Conservation (phyloP, 257 asterid genomes). For the Agastache rugosa region DNA sequence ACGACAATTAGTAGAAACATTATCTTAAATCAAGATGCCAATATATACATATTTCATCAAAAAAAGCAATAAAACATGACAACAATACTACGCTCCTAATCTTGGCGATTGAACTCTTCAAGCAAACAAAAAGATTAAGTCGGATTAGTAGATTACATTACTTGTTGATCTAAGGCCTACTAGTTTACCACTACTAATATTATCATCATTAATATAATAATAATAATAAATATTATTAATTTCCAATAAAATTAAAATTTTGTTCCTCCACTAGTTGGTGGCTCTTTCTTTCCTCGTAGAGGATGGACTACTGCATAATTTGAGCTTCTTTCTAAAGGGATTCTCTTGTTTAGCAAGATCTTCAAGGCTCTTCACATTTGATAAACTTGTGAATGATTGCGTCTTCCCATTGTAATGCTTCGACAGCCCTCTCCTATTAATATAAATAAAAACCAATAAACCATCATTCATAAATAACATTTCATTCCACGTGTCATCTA, state of each 20-base stretch:
- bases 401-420: slow-evolving; percentile 77
- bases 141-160: too few relatives aligned
- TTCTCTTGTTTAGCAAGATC: slow-evolving; percentile 68
- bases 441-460: neutral
- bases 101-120: neutral
- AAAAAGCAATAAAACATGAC: neutral
- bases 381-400: slow-evolving; percentile 61
- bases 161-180: too few relatives aligned
- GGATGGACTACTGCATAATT: slow-evolving; percentile 42
- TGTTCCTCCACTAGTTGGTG: slow-evolving; percentile 31
- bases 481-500: neutral
- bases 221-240: neutral
- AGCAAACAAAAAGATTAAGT: neutral
- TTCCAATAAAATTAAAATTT: slow-evolving; percentile 43
- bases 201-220: too few relatives aligned
- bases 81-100: neutral
- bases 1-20: neutral
- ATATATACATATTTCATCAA: neutral
- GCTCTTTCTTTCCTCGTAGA: slow-evolving; percentile 39
- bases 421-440: slow-evolving; percentile 69
- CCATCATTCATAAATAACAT: neutral
- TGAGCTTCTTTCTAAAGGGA: slow-evolving; percentile 64
- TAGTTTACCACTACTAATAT: too few relatives aligned
- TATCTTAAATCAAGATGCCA: too few relatives aligned
- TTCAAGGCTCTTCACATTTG: slow-evolving; percentile 56